Evolutionary conservation across 2,329 filamentous ascomycete genomes (phyloP), one percentile per base, ranked within the genome.

Genomic region (Penicillium sp.): DNA sequence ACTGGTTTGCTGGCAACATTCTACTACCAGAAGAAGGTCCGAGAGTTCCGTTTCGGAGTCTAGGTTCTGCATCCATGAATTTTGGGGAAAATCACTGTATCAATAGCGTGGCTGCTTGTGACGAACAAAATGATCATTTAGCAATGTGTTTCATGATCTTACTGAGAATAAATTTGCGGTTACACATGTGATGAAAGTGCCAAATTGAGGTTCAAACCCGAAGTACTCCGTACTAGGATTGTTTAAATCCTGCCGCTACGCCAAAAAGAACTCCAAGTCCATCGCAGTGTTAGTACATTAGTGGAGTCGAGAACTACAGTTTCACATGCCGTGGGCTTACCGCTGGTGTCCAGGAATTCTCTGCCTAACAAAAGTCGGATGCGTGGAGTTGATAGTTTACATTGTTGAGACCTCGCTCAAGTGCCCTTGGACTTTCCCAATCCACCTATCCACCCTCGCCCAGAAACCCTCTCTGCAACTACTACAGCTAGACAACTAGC

Each of bases 401-500:
- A 27, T 6, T 27, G 24, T 8, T 27, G 24, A 27, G 24, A 27
- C 24, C 24, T 5, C 8, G 5, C 8, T 27, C 24, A 36, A 36
- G 14, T n/a, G 4, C 27, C 32, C 21, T n/a, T 44, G 24, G 51
- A 48, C 38, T 48, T 54, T 11, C 51, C 51, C 13, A 54, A 34
- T 1, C 51, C 51, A 22, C 51, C 51, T 43, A 54, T 4, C 45
- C 45, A 54, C 18, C 56, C 54, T 24, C 38, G 47, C 22, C 47
- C 54, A 11, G 54, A 56, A 34, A 48, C 47, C 6, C 54, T 56
- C 27, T 58, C 54, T 38, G 49, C 54, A 32, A 54, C 16, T 22
- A 56, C 49, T 11, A 58, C 56, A 34, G 46, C 47, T 27, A 58
- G 46, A 47, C 56, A 56, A 43, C 49, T 58, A 10, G 47, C 39